Percentiles rank a stretch among this genome's conserved stretches.
Evolutionary conservation across 2,329 filamentous ascomycete species (phyloP).

Genomic region (Paramyrothecium roridum): DNA sequence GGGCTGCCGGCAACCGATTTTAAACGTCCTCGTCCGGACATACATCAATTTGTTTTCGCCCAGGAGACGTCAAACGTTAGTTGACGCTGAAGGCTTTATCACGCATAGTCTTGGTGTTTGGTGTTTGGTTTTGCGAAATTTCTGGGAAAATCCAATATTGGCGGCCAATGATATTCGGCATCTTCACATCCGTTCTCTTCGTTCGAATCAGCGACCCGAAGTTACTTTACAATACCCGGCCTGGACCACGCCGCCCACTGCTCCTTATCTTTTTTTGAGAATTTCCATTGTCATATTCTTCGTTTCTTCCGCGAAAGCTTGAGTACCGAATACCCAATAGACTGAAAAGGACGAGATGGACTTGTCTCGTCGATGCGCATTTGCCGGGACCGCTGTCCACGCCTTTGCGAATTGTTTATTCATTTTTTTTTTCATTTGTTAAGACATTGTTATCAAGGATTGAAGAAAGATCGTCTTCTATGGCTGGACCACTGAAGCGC

Average conservation of each 20-base stretch:
- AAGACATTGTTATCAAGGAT: conserved; percentile 9
- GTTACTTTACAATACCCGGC: conserved; percentile 23
- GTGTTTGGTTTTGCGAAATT: conserved; percentile 14
- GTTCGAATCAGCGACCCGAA: conserved; percentile 20
- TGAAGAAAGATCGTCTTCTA: background rate
- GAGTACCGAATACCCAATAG: conserved; percentile 36
- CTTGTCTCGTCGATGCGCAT: conserved; percentile 1
- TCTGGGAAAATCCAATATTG: conserved; percentile 9
- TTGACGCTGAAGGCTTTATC: conserved; percentile 16
- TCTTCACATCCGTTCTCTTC: conserved; percentile 21
- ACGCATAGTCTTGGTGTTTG: conserved; percentile 24
- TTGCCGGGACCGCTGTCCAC: background rate
- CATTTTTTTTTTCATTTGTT: conserved; percentile 20
- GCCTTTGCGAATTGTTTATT: background rate
- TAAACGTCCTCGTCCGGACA: conserved; percentile 27
- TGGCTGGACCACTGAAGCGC: background rate
- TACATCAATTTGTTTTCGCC: conserved; percentile 3
- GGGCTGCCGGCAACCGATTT: conserved; percentile 66
- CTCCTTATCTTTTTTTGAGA: conserved; percentile 16
- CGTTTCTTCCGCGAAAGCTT: conserved; percentile 17
- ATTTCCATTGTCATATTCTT: conserved; percentile 14
- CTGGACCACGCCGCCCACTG: conserved; percentile 15
- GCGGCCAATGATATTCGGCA: conserved; percentile 9
- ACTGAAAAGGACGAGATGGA: conserved; percentile 25
- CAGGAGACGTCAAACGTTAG: conserved; percentile 19